Conservation (phyloP, 495 filamentous ascomycete species). For the Bryoglossum gracile region DNA sequence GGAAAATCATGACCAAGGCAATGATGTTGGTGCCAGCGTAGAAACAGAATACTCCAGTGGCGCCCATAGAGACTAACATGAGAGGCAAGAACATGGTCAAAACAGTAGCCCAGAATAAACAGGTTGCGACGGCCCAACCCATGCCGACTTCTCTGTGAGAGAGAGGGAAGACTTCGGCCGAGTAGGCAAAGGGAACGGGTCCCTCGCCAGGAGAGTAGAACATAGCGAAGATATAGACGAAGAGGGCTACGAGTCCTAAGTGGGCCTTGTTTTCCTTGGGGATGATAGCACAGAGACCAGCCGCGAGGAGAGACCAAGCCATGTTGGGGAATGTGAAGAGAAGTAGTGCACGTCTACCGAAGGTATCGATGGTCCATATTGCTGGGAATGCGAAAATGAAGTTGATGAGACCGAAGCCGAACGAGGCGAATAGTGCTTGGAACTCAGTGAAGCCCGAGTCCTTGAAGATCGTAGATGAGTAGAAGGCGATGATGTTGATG, state of each 20-base stretch:
- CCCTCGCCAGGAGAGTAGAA: constrained; percentile 77
- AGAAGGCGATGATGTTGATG: constrained; percentile 77
- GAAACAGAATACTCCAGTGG: constrained; percentile 58
- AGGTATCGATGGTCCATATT: constrained; percentile 79
- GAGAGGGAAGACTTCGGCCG: constrained; percentile 70
- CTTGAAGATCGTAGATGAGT: constrained; percentile 66
- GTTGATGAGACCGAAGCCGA: constrained; percentile 73
- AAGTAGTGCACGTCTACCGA: constrained; percentile 66
- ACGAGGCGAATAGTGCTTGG: constrained; percentile 43
- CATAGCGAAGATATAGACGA: constrained; percentile 62
- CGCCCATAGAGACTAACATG: constrained; percentile 39
- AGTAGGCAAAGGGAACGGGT: constrained; percentile 76
- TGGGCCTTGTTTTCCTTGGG: constrained; percentile 41
- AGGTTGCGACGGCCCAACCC: constrained; percentile 64
- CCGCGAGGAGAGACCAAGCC: constrained; percentile 68
- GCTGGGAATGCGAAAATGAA: constrained; percentile 78
- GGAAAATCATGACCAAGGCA: constrained; percentile 59
- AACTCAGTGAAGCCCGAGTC: constrained; percentile 51
- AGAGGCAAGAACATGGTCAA: constrained; percentile 60
- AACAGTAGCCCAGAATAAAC: constrained; percentile 58
- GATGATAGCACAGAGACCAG: constrained; percentile 65
- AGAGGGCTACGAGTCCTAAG: constrained; percentile 57
- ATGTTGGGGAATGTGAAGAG: constrained; percentile 84
- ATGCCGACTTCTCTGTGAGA: constrained; percentile 72
- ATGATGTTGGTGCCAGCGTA: constrained; percentile 59